phyloP scores from a whole-genome alignment of 2,329 filamentous ascomycete genomes.

The Epichloe aotearoae region DNA sequence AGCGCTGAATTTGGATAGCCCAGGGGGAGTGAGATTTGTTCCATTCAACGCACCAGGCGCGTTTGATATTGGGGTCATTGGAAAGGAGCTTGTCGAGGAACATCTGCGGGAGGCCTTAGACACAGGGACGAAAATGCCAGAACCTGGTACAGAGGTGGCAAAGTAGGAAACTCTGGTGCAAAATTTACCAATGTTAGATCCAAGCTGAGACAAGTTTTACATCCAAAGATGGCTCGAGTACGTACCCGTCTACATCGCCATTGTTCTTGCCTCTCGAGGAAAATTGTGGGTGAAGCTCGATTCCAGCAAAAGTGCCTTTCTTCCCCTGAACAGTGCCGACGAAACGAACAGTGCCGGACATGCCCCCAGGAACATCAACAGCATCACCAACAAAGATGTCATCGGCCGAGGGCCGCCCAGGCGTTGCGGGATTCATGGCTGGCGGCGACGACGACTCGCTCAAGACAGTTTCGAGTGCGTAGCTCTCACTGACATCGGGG shows the following conservation, averaged over 20 bases:
- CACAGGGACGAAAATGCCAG: slow-evolving; percentile 87
- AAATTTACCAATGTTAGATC: slow-evolving; percentile 1
- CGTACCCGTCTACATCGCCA: slow-evolving; percentile 88
- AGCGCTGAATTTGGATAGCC: slow-evolving; percentile 71
- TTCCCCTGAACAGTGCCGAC: slow-evolving; percentile 73
- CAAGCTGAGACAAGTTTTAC: background rate
- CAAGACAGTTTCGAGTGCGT: slow-evolving; percentile 43
- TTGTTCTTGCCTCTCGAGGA: slow-evolving; percentile 83
- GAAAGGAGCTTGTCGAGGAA: slow-evolving; percentile 38
- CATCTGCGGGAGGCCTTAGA: slow-evolving; percentile 63
- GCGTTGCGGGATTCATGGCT: slow-evolving; percentile 39
- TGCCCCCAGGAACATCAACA: slow-evolving; percentile 86
- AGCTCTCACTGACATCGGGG: slow-evolving; percentile 52
- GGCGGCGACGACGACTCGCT: slow-evolving; percentile 17
- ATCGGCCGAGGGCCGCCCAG: slow-evolving; percentile 35
- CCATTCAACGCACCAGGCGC: slow-evolving; percentile 43
- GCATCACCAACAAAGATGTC: slow-evolving; percentile 61
- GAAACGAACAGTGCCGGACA: slow-evolving; percentile 83
- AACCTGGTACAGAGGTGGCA: slow-evolving; percentile 58
- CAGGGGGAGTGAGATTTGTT: slow-evolving; percentile 48
- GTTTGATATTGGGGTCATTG: slow-evolving; percentile 57
- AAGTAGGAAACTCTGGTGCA: slow-evolving; percentile 59
- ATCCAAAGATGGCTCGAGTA: background rate
- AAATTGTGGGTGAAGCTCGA: slow-evolving; percentile 75
- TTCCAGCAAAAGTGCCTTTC: slow-evolving; percentile 80